These are phyloP conservation scores for Brachypodium distachyon DNA, from an alignment of 202 grass and related monocot genomes.

Conservation along the genomic window DNA sequence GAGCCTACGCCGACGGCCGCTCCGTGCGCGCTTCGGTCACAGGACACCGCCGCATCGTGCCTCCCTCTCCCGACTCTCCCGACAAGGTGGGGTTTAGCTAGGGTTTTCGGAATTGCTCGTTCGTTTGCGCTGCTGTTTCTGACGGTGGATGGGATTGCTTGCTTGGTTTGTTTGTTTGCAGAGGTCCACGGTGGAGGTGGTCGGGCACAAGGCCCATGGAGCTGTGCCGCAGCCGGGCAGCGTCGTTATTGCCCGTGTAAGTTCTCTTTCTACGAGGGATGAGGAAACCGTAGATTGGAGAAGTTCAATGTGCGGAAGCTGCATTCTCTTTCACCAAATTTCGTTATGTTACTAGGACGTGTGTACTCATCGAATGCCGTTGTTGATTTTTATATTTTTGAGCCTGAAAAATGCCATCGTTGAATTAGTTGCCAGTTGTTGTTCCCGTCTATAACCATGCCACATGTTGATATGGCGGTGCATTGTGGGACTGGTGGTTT, in stretches of 20 bases:
- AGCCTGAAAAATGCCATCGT: no score
- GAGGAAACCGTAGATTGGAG: background rate
- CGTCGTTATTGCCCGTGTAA: conserved; percentile 76
- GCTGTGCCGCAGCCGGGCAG: conserved; percentile 81
- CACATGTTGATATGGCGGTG: background rate
- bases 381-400: no score
- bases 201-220: conserved; percentile 80
- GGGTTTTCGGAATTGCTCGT: background rate
- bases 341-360: background rate
- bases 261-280: background rate
- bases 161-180: conserved; percentile 24
- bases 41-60: conserved; percentile 43
- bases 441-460: background rate
- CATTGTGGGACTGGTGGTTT: background rate
- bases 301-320: background rate
- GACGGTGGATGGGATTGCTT: background rate
- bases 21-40: conserved; percentile 70
- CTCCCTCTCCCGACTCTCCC: conserved; percentile 42
- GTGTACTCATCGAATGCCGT: background rate
- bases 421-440: background rate
- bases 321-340: background rate
- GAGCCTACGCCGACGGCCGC: conserved; percentile 70
- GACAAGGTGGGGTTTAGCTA: conserved; percentile 37
- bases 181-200: conserved; percentile 79
- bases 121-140: background rate